Base-by-base conservation (phyloP, 495 filamentous ascomycete species). In the Penicillium odoratum region DNA sequence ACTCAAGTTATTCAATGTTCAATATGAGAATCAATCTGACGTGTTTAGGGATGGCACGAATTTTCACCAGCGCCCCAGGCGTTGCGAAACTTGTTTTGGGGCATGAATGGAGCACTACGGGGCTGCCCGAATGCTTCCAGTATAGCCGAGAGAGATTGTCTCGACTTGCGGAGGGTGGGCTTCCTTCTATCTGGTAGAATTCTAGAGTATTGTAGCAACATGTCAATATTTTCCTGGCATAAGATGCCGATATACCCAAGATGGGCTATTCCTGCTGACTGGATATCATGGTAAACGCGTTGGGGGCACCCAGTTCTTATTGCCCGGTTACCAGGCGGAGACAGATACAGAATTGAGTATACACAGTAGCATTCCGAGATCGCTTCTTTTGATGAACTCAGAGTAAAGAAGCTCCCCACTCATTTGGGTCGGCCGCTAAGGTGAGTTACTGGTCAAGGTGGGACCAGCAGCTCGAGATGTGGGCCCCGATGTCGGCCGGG, bases 31-130 rank as follows among this genome's bases (percentile, higher is more conserved):
- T 21, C 21, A 21, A 21, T 21, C n/a, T 21, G 21, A 21, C 21
- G 1, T 15, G 1, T 7, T 15, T 42, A 71, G 69, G 69, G 4
- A 73, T 73, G 70, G 70, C 70, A 10, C 58, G 68, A 6, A 71
- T 73, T 15, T 73, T 73, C 40, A 70, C 70, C 3, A 69, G 68
- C 48, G 70, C 69, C 0, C 67, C 69, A 7, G 67, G 63, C 0
- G 45, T 72, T 33, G 69, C 51, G 1, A 63, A 69, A 45, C 56
- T 72, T 31, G 58, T 61, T 5, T 58, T 63, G 51, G 67, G 68
- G 7, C 18, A 55, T 5, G 16, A 49, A 0, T 72, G 69, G 69
- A 49, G 31, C 7, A 57, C 63, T 4, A 72, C 67, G 1, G 67
- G 69, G 0, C 31, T 72, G 8, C 69, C 69, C 0, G 67, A 72